phyloP scores from a whole-genome alignment of 73 alveolate genomes.

The Stentor coeruleus region DNA sequence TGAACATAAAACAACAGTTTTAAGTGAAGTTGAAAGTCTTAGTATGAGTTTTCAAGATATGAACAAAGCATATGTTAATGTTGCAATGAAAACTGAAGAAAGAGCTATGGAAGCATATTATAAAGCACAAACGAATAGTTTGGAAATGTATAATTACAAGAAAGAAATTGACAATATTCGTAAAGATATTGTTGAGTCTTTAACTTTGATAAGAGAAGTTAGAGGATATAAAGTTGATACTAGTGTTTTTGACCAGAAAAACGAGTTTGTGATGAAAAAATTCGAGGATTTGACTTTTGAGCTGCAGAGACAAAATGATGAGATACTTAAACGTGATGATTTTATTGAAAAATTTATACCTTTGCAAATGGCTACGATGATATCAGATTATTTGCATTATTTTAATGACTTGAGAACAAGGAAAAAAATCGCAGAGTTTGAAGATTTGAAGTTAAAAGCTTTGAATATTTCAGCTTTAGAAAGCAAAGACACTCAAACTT shows the following conservation, averaged over 20 bases:
- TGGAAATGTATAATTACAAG: not conserved
- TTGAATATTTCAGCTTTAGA: not conserved
- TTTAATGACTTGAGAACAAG: not conserved
- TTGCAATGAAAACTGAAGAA: not conserved
- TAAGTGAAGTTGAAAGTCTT: not conserved
- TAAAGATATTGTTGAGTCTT: not conserved
- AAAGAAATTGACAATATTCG: not conserved
- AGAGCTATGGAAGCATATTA: not conserved
- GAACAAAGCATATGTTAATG: not conserved
- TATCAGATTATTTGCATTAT: slow-evolving; percentile 6
- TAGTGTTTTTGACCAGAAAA: not conserved
- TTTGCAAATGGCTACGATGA: slow-evolving; percentile 3
- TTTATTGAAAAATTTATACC: slow-evolving; percentile 11
- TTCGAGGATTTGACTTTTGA: not conserved
- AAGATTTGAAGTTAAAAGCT: not conserved
- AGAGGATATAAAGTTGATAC: not conserved
- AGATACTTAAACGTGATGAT: not conserved
- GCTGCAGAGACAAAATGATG: not conserved
- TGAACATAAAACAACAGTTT: not conserved
- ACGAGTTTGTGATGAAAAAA: not conserved
- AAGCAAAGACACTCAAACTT: not conserved
- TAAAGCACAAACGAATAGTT: not conserved
- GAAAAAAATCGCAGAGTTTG: not conserved
- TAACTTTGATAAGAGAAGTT: not conserved
- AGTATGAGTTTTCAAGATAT: not conserved